These are phyloP conservation scores for Rhizophagus prolifer DNA, from an alignment of 192 early-diverging fungal species.

Conservation along the genomic window DNA sequence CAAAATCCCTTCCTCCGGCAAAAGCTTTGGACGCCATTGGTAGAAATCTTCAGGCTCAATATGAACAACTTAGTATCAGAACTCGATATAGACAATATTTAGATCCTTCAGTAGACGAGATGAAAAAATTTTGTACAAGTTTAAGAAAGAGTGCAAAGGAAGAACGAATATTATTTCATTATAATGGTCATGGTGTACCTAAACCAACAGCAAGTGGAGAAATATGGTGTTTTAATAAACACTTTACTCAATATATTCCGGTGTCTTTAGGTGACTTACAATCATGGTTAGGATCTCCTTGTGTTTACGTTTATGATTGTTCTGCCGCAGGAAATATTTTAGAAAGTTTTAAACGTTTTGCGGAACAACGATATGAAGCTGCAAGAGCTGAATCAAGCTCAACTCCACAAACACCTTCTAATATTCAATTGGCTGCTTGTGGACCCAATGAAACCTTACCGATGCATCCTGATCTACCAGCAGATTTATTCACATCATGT, in stretches of 20 bases:
- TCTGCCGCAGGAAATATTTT: conserved; percentile 90
- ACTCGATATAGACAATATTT: conserved; percentile 79
- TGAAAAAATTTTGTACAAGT: conserved; percentile 83
- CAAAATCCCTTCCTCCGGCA: conserved; percentile 70
- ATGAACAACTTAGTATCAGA: conserved; percentile 85
- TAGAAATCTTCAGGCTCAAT: conserved; percentile 88
- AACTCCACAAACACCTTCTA: conserved; percentile 43
- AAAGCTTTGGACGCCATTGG: conserved; percentile 89
- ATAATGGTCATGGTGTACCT: conserved; percentile 98
- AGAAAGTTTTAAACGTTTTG: conserved; percentile 83
- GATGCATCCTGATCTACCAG: conserved; percentile 90
- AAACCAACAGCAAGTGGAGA: conserved; percentile 92
- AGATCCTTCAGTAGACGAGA: conserved; percentile 92
- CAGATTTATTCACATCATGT: conserved; percentile 96
- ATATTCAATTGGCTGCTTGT: conserved; percentile 92
- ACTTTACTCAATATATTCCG: conserved; percentile 98
- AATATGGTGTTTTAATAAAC: conserved; percentile 98
- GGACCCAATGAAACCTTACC: conserved; percentile 82
- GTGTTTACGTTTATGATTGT: conserved; percentile 97
- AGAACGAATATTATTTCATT: conserved; percentile 94
- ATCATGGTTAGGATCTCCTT: conserved; percentile 92
- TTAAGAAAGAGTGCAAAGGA: conserved; percentile 86
- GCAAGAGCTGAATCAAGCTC: conserved; percentile 45
- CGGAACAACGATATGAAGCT: conserved; percentile 83
- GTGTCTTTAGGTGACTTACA: conserved; percentile 89